phyloP scores from a whole-genome alignment of 163 green algal species.

The Scenedesmus sp. region DNA sequence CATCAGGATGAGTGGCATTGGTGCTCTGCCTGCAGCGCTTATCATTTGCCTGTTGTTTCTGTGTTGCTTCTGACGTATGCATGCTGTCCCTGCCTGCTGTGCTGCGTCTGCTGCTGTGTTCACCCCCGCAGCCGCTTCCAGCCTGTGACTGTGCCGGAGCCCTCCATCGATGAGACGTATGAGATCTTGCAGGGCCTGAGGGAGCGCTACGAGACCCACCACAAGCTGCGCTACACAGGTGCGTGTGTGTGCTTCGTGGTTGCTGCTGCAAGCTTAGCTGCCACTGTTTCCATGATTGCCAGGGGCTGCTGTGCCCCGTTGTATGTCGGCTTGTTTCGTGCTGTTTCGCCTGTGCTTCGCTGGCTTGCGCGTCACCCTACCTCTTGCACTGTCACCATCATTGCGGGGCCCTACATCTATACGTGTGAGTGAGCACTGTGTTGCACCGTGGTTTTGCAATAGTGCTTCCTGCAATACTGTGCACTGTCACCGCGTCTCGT shows the following conservation, averaged over 20 bases:
- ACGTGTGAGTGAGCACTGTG: neutral
- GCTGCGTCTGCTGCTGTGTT: neutral
- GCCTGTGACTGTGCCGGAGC: conserved; percentile 95
- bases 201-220: conserved; percentile 98
- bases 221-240: conserved; percentile 97
- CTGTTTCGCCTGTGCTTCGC: neutral
- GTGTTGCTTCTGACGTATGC: neutral
- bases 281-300: neutral
- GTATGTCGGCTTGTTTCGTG: too few relatives aligned
- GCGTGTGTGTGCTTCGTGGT: neutral
- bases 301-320: too few relatives aligned
- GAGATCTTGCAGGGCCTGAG: conserved; percentile 96
- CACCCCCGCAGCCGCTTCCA: conserved; percentile 89
- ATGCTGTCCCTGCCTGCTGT: neutral
- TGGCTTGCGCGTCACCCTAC: neutral
- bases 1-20: neutral
- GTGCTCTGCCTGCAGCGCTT: neutral
- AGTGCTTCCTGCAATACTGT: neutral
- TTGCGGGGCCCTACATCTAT: neutral
- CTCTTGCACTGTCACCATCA: neutral
- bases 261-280: neutral
- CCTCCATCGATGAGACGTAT: conserved; percentile 96
- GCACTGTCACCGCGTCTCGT: too few relatives aligned
- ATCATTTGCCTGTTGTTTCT: neutral
- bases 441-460: neutral